These are phyloP conservation scores for Quercus variabilis DNA, from an alignment of 306 rosid genomes.

Conservation along the genomic window DNA sequence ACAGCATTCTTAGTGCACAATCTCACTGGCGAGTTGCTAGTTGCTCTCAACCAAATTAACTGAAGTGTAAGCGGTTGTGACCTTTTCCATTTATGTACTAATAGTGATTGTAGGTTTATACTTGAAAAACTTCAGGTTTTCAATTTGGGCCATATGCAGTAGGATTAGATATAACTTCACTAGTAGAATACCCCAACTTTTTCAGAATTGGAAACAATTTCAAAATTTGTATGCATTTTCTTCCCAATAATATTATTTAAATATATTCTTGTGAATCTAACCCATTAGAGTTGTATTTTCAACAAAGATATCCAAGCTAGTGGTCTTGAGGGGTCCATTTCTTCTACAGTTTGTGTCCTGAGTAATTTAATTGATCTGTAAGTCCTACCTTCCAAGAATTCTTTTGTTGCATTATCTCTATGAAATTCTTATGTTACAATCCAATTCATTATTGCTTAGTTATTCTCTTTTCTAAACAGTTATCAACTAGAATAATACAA, in stretches of 20 bases:
- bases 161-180: constrained; percentile 23
- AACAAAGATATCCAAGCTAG: constrained; percentile 26
- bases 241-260: background rate
- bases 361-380: constrained; percentile 4
- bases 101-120: no score
- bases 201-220: constrained; percentile 8
- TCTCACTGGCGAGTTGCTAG: constrained; percentile 28
- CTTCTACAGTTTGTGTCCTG: constrained; percentile 15
- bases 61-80: background rate
- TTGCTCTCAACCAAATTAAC: constrained; percentile 15
- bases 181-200: constrained; percentile 22
- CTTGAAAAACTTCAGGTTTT: background rate
- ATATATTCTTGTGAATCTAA: background rate
- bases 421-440: background rate
- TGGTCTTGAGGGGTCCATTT: constrained; percentile 26
- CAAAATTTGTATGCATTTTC: background rate
- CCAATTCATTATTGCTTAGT: background rate
- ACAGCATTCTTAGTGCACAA: constrained; percentile 29
- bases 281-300: background rate
- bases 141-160: background rate
- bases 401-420: background rate
- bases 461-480: no score
- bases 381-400: background rate
- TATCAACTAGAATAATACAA: no score
- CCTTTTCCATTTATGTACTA: background rate